Conservation (phyloP, 345 rosid species). For the Acer campestre region DNA sequence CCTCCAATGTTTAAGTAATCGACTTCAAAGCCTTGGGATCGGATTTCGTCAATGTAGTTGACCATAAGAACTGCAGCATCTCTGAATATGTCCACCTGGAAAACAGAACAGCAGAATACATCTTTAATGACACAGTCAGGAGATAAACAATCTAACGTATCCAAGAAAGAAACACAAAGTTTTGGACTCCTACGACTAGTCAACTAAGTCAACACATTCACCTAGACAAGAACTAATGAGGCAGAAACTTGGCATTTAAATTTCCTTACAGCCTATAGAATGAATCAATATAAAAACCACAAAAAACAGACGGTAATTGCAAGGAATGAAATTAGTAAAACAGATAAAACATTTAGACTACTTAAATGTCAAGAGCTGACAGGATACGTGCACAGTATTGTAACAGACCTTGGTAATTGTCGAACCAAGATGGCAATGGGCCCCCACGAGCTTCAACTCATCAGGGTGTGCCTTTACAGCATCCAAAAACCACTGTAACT, state of each 20-base stretch:
- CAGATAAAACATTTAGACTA: background rate
- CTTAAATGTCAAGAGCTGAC: background rate
- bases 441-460: conserved; percentile 94
- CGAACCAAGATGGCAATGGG: conserved; percentile 98
- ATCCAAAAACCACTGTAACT: conserved; percentile 98
- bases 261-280: background rate
- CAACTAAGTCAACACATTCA: background rate
- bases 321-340: background rate
- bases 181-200: background rate
- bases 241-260: background rate
- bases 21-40: conserved; percentile 89
- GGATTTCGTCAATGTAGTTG: conserved; percentile 80
- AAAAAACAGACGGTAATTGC: background rate
- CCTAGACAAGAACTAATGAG: background rate
- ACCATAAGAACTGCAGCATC: conserved; percentile 96
- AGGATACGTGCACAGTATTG: background rate
- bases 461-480: conserved; percentile 82
- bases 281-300: background rate
- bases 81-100: conserved; percentile 92
- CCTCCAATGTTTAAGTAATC: conserved; percentile 94
- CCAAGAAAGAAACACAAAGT: background rate
- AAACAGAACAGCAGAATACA: background rate
- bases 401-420: conserved; percentile 86
- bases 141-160: conserved; percentile 12
- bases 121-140: conserved; percentile 4